Evolutionary conservation across 2,329 filamentous ascomycete genomes (phyloP).

Genomic region (Macrophomina phaseolina): DNA sequence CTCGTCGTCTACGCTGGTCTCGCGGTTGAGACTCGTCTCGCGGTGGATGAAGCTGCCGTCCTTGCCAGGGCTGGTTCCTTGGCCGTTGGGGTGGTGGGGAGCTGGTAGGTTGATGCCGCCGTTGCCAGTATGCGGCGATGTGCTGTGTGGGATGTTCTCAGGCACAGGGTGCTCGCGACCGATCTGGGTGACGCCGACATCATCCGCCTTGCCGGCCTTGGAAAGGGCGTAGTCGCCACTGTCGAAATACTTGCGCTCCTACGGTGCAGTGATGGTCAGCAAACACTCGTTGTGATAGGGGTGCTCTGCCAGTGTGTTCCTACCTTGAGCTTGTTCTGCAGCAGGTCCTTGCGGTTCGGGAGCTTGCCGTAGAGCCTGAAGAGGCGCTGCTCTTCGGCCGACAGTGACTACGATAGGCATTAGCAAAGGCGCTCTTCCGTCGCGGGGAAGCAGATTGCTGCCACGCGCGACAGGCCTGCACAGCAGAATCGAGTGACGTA

Average conservation of each 20-base stretch:
- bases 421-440: neutral
- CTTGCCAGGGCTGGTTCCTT: slow-evolving; percentile 82
- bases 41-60: slow-evolving; percentile 87
- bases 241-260: slow-evolving; percentile 97
- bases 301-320: slow-evolving; percentile 15
- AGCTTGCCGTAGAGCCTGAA: slow-evolving; percentile 98
- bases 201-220: slow-evolving; percentile 95
- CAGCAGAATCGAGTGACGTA: slow-evolving; percentile 57
- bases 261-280: slow-evolving; percentile 21
- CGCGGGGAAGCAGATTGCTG: neutral
- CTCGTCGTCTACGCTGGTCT: slow-evolving; percentile 71
- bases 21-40: slow-evolving; percentile 76
- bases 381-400: slow-evolving; percentile 92
- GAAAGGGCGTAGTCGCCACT: slow-evolving; percentile 95
- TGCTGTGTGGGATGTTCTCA: slow-evolving; percentile 91
- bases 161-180: slow-evolving; percentile 93
- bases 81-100: slow-evolving; percentile 48
- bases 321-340: slow-evolving; percentile 95
- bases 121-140: slow-evolving; percentile 61
- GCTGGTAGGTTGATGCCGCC: slow-evolving; percentile 19
- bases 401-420: slow-evolving; percentile 71
- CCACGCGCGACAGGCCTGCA: neutral
- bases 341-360: slow-evolving; percentile 91
- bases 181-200: slow-evolving; percentile 90
- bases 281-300: neutral